Evolutionary conservation across 2,329 filamentous ascomycete species (phyloP).

Genomic region (Lojkania enalia): DNA sequence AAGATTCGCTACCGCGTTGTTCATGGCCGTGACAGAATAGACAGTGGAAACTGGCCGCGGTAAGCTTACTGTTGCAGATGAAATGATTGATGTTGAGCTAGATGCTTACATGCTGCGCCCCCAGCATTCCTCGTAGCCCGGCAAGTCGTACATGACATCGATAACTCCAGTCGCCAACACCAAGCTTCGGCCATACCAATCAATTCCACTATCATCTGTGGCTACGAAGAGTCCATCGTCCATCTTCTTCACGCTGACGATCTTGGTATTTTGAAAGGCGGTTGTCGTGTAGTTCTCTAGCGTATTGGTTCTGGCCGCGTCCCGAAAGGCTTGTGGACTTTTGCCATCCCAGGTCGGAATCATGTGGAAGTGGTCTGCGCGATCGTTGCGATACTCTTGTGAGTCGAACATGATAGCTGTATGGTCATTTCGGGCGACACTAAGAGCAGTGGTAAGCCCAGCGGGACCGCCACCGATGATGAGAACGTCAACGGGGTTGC

Average conservation of each 20-base stretch:
- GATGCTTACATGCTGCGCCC: slow-evolving; percentile 50
- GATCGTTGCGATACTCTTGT: slow-evolving; percentile 45
- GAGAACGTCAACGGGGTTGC: slow-evolving; percentile 13
- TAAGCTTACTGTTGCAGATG: neutral
- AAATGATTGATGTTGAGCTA: neutral
- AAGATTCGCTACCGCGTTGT: slow-evolving; percentile 1
- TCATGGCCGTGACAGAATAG: slow-evolving; percentile 15
- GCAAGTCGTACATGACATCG: slow-evolving; percentile 54
- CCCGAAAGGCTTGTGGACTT: slow-evolving; percentile 38
- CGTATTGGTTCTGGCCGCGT: slow-evolving; percentile 27
- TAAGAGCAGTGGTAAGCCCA: slow-evolving; percentile 43
- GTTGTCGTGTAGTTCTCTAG: slow-evolving; percentile 24
- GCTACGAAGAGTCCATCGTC: slow-evolving; percentile 33
- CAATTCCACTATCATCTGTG: slow-evolving; percentile 44
- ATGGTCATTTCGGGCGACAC: slow-evolving; percentile 42
- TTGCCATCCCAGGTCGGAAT: slow-evolving; percentile 45
- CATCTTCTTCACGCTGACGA: neutral
- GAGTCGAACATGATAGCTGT: slow-evolving; percentile 47
- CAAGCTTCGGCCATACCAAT: slow-evolving; percentile 55
- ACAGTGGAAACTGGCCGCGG: slow-evolving; percentile 12
- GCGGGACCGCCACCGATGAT: slow-evolving; percentile 47
- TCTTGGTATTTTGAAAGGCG: neutral
- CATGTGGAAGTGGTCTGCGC: slow-evolving; percentile 47
- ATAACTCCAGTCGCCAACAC: slow-evolving; percentile 57
- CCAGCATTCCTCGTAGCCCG: slow-evolving; percentile 59